Conservation (phyloP, 1,284 basidiomycete species). For the Ganoderma resinaceum region DNA sequence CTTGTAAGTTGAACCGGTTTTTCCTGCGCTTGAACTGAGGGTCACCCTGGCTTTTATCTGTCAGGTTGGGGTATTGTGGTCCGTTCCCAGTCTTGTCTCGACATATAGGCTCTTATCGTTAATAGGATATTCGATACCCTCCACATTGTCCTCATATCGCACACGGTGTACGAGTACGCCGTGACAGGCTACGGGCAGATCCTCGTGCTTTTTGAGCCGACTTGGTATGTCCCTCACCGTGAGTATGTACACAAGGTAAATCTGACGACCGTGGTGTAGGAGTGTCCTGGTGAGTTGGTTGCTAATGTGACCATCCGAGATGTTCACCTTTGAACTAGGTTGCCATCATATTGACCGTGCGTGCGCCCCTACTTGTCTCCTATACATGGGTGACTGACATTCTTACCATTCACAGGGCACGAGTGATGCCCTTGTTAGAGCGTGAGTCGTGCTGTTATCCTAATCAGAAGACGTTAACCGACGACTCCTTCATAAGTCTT, state of each 20-base stretch:
- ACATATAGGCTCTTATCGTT: background rate
- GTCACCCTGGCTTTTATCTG: background rate
- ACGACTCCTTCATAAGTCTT: background rate
- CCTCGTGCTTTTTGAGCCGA: background rate
- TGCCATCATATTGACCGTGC: background rate
- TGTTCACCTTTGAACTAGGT: background rate
- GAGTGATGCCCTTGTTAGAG: slow-evolving; percentile 7
- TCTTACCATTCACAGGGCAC: background rate
- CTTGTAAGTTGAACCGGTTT: slow-evolving; percentile 15
- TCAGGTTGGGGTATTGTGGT: slow-evolving; percentile 4
- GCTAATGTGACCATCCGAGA: background rate
- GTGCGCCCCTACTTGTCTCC: background rate
- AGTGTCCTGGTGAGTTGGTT: background rate
- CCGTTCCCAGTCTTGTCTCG: background rate
- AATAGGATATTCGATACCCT: slow-evolving; percentile 22
- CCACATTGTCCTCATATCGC: slow-evolving; percentile 15
- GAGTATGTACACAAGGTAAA: background rate
- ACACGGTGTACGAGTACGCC: slow-evolving; percentile 21
- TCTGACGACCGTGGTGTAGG: background rate
- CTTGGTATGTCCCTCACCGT: slow-evolving; percentile 4
- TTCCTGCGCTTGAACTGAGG: background rate
- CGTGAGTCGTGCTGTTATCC: background rate
- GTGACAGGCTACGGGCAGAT: slow-evolving; percentile 11
- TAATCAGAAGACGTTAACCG: background rate
- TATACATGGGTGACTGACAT: background rate